phyloP scores from a whole-genome alignment of 768 basidiomycete genomes.

The Leccinum variicolor region DNA sequence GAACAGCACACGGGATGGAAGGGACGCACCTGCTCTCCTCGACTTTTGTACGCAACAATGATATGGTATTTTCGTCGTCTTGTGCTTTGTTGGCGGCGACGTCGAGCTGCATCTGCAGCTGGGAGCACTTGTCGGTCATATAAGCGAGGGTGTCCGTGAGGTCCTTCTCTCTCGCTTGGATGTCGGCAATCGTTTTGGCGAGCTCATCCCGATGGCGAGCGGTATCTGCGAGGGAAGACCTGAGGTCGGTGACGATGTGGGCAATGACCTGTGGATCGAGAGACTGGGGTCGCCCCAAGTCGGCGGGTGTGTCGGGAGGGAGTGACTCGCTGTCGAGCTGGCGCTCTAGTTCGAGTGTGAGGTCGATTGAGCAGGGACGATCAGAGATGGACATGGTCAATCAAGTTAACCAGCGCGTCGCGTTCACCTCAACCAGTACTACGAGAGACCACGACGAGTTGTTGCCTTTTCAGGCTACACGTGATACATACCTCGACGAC shows the following conservation, averaged over 20 bases:
- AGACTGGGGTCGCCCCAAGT: conserved; percentile 41
- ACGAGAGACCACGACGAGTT: too few relatives aligned
- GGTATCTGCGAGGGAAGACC: conserved; percentile 58
- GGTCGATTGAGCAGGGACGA: conserved; percentile 61
- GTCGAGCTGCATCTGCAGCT: conserved; percentile 54
- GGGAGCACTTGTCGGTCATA: conserved; percentile 63
- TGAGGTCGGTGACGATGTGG: conserved; percentile 71
- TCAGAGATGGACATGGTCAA: conserved; percentile 31
- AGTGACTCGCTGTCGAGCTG: conserved; percentile 65
- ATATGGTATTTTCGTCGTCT: conserved; percentile 77
- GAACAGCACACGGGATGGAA: neutral
- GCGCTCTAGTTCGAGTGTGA: conserved; percentile 75
- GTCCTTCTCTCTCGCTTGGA: conserved; percentile 54
- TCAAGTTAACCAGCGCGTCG: neutral
- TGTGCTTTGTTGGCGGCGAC: conserved; percentile 47
- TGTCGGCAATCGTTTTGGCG: conserved; percentile 44
- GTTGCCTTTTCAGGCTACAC: conserved; percentile 7
- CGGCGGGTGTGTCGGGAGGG: conserved; percentile 43
- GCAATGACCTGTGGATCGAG: conserved; percentile 75
- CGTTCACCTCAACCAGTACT: conserved; percentile 4
- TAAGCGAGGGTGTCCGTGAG: conserved; percentile 60
- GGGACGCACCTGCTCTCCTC: conserved; percentile 75
- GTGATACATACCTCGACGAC: conserved; percentile 6
- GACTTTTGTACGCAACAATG: conserved; percentile 74
- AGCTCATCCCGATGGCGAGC: conserved; percentile 74